Conservation (phyloP, 352 stramenopile genomes). For the Phytophthora hibernalis region DNA sequence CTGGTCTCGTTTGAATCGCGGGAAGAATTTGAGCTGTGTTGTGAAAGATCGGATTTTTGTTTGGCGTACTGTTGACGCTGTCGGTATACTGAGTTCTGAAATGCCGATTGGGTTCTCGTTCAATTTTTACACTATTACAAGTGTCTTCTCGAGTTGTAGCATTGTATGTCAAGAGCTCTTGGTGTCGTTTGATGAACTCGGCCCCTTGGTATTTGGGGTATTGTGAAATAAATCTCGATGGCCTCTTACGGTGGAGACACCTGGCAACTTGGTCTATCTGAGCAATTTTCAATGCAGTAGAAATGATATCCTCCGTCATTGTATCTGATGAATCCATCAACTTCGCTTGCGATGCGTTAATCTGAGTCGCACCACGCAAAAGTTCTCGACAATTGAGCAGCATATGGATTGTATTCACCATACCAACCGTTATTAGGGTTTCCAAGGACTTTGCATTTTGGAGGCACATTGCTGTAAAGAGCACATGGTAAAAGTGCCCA, state of each 20-base stretch:
- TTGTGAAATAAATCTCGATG: constrained; percentile 17
- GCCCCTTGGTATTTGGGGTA: constrained; percentile 17
- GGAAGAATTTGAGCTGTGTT: background rate
- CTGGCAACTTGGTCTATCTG: background rate
- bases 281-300: background rate
- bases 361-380: background rate
- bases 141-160: no score
- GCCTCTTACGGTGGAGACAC: constrained; percentile 5
- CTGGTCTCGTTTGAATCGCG: background rate
- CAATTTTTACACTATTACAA: no score
- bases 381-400: constrained; percentile 25
- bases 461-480: constrained; percentile 47
- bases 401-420: constrained; percentile 32
- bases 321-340: background rate
- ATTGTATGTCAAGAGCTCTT: background rate
- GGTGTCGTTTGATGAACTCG: constrained; percentile 4
- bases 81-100: no score
- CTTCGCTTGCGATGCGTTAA: background rate
- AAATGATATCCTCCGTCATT: background rate
- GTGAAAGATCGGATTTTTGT: background rate
- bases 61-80: no score
- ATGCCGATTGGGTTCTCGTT: no score
- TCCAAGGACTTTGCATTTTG: constrained; percentile 48
- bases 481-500: constrained; percentile 44
- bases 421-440: constrained; percentile 30